phyloP scores from a whole-genome alignment of 768 basidiomycete species.

The Neoboletus subvelutipes region DNA sequence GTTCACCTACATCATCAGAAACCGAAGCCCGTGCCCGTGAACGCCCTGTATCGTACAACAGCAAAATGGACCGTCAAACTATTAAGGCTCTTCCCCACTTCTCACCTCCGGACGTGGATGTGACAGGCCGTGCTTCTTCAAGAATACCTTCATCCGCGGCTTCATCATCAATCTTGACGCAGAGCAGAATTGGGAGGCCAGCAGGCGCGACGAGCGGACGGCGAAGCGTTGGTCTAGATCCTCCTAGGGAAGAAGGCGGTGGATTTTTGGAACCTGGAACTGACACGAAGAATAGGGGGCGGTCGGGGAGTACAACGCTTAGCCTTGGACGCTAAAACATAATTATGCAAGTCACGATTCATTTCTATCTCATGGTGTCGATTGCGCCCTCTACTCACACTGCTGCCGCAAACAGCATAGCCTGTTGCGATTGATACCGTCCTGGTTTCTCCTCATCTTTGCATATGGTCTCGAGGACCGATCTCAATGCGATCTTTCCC shows the following conservation, averaged over 20 bases:
- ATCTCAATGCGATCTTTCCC: slow-evolving; percentile 17
- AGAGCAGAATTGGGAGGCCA: slow-evolving; percentile 47
- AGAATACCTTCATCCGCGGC: slow-evolving; percentile 40
- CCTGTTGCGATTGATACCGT: slow-evolving; percentile 12
- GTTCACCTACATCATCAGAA: slow-evolving; percentile 32
- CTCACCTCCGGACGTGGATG: slow-evolving; percentile 42
- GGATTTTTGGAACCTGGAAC: slow-evolving; percentile 16
- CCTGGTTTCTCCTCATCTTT: slow-evolving; percentile 5
- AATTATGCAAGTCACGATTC: slow-evolving; percentile 17
- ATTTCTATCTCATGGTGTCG: slow-evolving; percentile 7
- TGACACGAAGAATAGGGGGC: slow-evolving; percentile 26
- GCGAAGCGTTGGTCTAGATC: slow-evolving; percentile 40
- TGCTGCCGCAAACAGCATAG: slow-evolving; percentile 14
- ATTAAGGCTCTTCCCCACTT: slow-evolving; percentile 43
- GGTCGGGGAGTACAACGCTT: slow-evolving; percentile 29
- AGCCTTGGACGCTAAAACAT: slow-evolving; percentile 20
- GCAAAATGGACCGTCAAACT: slow-evolving; percentile 19
- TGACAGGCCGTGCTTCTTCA: slow-evolving; percentile 47
- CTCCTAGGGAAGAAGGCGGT: slow-evolving; percentile 18
- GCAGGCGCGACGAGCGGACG: slow-evolving; percentile 41
- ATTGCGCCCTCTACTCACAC: slow-evolving; percentile 10
- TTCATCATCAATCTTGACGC: slow-evolving; percentile 35
- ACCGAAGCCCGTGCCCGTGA: slow-evolving; percentile 26
- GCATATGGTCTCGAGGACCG: slow-evolving; percentile 26
- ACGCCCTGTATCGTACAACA: slow-evolving; percentile 28